Evolutionary conservation across 2,329 filamentous ascomycete species (phyloP), one percentile per base, ranked within the genome.

Genomic region (Talaromyces sp.): DNA sequence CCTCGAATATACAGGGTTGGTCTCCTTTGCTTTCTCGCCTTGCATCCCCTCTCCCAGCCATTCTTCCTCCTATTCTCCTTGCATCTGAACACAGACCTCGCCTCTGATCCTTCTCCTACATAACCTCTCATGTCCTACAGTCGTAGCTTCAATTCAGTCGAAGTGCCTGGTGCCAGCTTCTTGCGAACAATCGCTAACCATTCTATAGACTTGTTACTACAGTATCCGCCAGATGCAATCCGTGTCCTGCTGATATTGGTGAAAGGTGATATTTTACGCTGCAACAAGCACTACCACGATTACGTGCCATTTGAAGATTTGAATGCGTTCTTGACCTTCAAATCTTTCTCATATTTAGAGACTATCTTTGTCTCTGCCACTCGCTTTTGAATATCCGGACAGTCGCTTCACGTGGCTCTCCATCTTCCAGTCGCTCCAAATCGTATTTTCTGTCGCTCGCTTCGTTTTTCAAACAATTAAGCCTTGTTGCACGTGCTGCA

Each of bases 371-470:
- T 80, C 77, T 79, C 64, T 66, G 64, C 38, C 64, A 66, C 60
- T 66, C 64, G 64, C 31, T 66, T 65, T 63, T 58, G 53, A 54
- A 63, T 47, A 58, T 51, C 54, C 74, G 76, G 77, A 76, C 72
- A 72, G 71, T 68, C 72, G 68, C 65, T 58, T 68, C 71, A 67
- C 34, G 71, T 69, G 71, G 65, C 69, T 74, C 73, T 74, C 75
- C 74, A 68, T 73, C 72, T 71, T 75, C 70, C 74, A 70, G 72
- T 79, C 74, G 74, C 76, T 77, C 68, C 66, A 74, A 71, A 70
- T 76, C 77, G 75, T 74, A 76, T 75, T 78, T 75, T 71, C 76
- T 77, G 78, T 78, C 80, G 77, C 76, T 82, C 80, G 80, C 80
- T 82, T 81, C 47, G 5, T 56, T 40, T 56, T 53, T 53, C 43